phyloP scores from a whole-genome alignment of 139 green algal genomes.

The Edaphochlamys debaryana region DNA sequence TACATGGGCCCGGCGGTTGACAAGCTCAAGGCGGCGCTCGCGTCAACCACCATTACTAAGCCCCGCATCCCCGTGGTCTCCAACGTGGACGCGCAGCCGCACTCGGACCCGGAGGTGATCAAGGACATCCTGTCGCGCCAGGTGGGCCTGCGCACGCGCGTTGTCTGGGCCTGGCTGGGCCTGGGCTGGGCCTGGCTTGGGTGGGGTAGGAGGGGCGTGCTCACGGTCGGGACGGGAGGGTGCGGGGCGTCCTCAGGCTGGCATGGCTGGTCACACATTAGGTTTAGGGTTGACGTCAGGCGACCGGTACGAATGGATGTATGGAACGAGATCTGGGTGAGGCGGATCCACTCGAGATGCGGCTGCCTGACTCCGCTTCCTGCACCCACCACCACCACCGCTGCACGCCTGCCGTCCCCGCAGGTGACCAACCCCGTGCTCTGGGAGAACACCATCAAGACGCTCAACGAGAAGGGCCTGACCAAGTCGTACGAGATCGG shows the following conservation, averaged over 20 bases:
- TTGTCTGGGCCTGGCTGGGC: no score
- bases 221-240: neutral
- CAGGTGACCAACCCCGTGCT: constrained; percentile 95
- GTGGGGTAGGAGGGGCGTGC: neutral
- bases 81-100: constrained; percentile 96
- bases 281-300: no score
- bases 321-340: no score
- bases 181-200: neutral
- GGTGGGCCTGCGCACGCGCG: no score
- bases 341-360: no score
- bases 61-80: constrained; percentile 97
- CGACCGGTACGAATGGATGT: no score
- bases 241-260: no score
- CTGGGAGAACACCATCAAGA: constrained; percentile 94
- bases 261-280: no score
- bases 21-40: constrained; percentile 87
- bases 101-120: constrained; percentile 94
- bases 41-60: constrained; percentile 70
- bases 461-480: constrained; percentile 88
- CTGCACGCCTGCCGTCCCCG: neutral
- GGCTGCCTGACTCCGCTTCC: no score
- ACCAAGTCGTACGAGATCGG: constrained; percentile 88
- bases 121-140: constrained; percentile 92
- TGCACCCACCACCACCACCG: no score
- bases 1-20: constrained; percentile 93